phyloP scores from a whole-genome alignment of 148 eudicot genomes.

The Fallopia convolvulus region DNA sequence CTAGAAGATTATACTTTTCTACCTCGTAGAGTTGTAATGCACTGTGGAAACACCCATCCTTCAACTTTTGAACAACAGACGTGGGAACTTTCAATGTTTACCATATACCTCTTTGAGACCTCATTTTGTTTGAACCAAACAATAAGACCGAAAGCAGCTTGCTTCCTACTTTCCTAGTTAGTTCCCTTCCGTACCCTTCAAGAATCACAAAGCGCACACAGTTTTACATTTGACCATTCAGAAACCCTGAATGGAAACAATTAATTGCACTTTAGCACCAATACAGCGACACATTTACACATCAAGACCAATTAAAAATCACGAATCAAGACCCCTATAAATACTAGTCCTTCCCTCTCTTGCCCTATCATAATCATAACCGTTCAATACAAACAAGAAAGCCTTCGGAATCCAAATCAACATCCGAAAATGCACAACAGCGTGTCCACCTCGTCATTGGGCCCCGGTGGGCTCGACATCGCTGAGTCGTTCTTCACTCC shows the following conservation, averaged over 20 bases:
- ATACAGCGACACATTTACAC: neutral
- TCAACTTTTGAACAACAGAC: no score
- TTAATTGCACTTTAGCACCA: neutral
- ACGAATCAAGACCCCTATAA: neutral
- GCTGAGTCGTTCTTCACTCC: slow-evolving; percentile 56
- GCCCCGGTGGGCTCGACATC: slow-evolving; percentile 59
- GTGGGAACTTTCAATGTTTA: no score
- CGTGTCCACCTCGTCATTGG: slow-evolving; percentile 34
- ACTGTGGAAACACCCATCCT: no score
- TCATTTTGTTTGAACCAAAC: neutral
- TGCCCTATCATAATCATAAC: neutral
- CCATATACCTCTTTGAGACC: no score
- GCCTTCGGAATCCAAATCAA: neutral
- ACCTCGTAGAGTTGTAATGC: no score
- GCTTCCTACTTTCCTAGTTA: no score
- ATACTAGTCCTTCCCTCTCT: neutral
- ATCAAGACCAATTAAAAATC: neutral
- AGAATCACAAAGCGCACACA: neutral
- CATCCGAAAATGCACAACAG: slow-evolving; percentile 28
- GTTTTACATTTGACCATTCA: neutral
- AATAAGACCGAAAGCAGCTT: neutral
- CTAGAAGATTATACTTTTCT: no score
- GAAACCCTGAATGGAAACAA: neutral
- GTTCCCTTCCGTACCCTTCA: neutral
- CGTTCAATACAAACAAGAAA: neutral